Evolutionary conservation across 176 grass and related monocot species (phyloP).

Genomic region (Raddia distichophylla): DNA sequence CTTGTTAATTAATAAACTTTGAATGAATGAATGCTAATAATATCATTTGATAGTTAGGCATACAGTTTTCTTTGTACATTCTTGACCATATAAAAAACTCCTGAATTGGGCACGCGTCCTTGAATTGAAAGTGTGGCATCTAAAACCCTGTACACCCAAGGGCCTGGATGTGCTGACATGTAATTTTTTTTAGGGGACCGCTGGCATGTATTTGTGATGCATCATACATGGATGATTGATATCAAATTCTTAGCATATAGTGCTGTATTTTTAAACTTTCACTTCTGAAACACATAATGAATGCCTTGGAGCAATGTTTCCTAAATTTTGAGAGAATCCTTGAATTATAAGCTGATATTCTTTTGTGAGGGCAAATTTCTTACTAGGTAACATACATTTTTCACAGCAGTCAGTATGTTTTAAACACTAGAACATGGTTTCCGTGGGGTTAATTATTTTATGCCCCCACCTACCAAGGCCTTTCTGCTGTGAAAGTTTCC

Average conservation of each 20-base stretch:
- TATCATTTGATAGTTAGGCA: not conserved
- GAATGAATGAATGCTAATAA: not conserved
- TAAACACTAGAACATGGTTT: not conserved
- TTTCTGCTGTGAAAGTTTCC: not conserved
- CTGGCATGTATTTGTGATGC: not conserved
- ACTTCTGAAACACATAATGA: not conserved
- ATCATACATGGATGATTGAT: not conserved
- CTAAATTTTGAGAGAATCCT: not conserved
- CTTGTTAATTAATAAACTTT: not conserved
- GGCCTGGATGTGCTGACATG: not conserved
- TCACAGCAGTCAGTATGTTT: not conserved
- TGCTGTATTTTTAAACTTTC: not conserved
- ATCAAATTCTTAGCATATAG: not conserved
- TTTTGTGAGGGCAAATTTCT: not conserved
- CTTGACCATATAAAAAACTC: not conserved
- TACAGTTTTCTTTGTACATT: not conserved
- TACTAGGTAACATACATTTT: not conserved
- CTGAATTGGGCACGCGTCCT: not conserved
- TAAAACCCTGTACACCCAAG: not conserved
- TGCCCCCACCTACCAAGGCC: not conserved
- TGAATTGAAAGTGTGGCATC: not conserved
- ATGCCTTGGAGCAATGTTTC: not conserved
- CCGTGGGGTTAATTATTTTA: not conserved
- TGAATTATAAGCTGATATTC: not conserved
- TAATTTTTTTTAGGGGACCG: not conserved